Conservation (phyloP, 352 stramenopile genomes). For the Plasmopara halstedii region DNA sequence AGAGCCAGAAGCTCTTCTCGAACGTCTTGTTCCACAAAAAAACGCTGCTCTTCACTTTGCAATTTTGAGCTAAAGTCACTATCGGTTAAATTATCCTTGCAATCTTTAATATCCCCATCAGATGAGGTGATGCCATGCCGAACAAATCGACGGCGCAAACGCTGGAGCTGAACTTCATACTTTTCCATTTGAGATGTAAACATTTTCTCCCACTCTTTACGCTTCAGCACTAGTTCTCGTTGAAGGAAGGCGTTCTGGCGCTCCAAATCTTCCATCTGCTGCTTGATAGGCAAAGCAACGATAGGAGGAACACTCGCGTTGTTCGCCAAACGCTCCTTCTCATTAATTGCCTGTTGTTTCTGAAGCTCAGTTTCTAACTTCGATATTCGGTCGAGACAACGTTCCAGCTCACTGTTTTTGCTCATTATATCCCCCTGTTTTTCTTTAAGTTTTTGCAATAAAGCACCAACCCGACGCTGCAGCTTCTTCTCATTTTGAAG, state of each 20-base stretch:
- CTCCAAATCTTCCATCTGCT: conserved; percentile 34
- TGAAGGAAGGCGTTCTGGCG: conserved; percentile 51
- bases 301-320: neutral
- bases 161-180: conserved; percentile 45
- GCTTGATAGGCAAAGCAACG: conserved; percentile 5
- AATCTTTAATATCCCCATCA: conserved; percentile 7
- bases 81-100: conserved; percentile 1
- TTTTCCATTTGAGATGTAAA: conserved; percentile 42
- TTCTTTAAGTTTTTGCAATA: conserved; percentile 64
- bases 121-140: conserved; percentile 21
- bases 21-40: conserved; percentile 35
- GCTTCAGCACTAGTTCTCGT: conserved; percentile 51
- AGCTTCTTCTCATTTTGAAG: conserved; percentile 69
- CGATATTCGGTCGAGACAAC: conserved; percentile 23
- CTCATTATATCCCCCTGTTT: conserved; percentile 43
- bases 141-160: conserved; percentile 34
- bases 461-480: conserved; percentile 51
- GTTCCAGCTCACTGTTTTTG: conserved; percentile 37
- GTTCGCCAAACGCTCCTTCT: conserved; percentile 15
- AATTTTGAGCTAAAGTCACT: conserved; percentile 8
- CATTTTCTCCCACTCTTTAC: conserved; percentile 53
- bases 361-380: conserved; percentile 31
- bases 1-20: conserved; percentile 35
- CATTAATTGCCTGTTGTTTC: conserved; percentile 9
- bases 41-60: conserved; percentile 42